Conservation (phyloP, 2,329 filamentous ascomycete species). For the Neospermospora avenae region DNA sequence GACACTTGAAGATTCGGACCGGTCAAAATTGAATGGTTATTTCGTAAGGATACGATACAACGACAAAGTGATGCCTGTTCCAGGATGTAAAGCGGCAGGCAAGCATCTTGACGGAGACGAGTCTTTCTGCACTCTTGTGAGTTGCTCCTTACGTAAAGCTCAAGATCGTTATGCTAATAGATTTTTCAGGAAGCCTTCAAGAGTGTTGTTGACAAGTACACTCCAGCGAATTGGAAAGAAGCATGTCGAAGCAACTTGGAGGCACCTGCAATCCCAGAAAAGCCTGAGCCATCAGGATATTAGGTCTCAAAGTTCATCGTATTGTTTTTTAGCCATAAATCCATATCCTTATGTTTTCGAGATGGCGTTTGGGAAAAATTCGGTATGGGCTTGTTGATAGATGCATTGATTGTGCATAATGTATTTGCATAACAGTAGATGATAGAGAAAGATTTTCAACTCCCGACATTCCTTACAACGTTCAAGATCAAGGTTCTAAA, state of each 20-base stretch:
- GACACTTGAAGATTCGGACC: constrained; percentile 56
- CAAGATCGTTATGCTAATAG: not conserved
- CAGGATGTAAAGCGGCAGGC: constrained; percentile 71
- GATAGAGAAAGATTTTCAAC: not conserved
- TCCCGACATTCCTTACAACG: not conserved
- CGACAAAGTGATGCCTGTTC: constrained; percentile 75
- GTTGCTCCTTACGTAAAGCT: constrained; percentile 30
- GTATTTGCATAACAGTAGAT: not conserved
- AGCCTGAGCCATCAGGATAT: constrained; percentile 34
- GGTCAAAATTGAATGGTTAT: constrained; percentile 64
- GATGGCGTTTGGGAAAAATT: not conserved
- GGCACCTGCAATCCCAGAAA: constrained; percentile 31
- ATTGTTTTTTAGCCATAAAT: not conserved
- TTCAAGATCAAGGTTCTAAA: too few species aligned
- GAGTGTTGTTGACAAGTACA: constrained; percentile 84
- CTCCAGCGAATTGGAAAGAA: constrained; percentile 72
- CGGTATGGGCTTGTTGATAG: not conserved
- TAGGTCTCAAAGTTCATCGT: constrained; percentile 15
- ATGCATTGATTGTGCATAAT: not conserved
- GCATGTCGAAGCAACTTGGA: constrained; percentile 59
- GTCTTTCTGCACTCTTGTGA: constrained; percentile 83
- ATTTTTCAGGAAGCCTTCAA: constrained; percentile 76
- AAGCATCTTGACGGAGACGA: constrained; percentile 86
- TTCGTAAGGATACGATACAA: constrained; percentile 93
- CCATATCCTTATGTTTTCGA: not conserved